Percentiles rank a stretch among this genome's conserved stretches.
These are phyloP conservation scores for Ceratocystis eucalypticola DNA, from an alignment of 2,329 filamentous ascomycete species.

Conservation along the genomic window DNA sequence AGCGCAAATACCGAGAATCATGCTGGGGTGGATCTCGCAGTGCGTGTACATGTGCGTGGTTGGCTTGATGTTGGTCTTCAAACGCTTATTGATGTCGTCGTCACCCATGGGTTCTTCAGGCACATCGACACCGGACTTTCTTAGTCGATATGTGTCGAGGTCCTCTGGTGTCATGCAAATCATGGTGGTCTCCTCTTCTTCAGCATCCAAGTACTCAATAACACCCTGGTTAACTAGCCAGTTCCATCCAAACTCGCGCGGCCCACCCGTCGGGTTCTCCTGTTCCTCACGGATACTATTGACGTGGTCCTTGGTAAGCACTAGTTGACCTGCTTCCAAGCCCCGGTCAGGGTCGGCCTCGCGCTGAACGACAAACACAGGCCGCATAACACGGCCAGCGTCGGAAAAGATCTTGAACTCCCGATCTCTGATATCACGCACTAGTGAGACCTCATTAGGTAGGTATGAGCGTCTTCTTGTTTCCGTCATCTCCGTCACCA, in stretches of 20 bases:
- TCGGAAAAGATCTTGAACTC: conserved; percentile 99
- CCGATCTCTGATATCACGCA: conserved; percentile 89
- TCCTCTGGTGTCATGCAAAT: conserved; percentile 98
- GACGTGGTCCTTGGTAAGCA: conserved; percentile 69
- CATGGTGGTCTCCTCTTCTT: conserved; percentile 98
- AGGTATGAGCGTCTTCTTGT: conserved; percentile 71
- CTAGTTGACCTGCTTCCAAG: conserved; percentile 51
- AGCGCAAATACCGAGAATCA: conserved; percentile 96
- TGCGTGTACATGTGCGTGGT: conserved; percentile 90
- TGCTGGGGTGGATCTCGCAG: conserved; percentile 97
- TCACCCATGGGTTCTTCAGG: conserved; percentile 35
- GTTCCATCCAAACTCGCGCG: conserved; percentile 68
- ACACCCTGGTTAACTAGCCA: conserved; percentile 72
- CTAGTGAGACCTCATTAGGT: conserved; percentile 82
- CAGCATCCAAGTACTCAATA: conserved; percentile 91
- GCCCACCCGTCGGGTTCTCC: conserved; percentile 47
- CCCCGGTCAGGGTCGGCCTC: conserved; percentile 57
- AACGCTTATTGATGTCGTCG: conserved; percentile 64
- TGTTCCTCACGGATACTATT: conserved; percentile 64
- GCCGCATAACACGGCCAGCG: conserved; percentile 85
- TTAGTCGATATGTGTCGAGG: conserved; percentile 60
- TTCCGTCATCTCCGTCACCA: conserved; percentile 65
- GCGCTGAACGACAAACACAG: conserved; percentile 86
- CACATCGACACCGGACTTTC: conserved; percentile 51
- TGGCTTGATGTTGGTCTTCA: conserved; percentile 78